Evolutionary conservation across 78 protist genomes (phyloP), one percentile per base, ranked within the genome.

Genomic region (Dictyostelium firmibasis): DNA sequence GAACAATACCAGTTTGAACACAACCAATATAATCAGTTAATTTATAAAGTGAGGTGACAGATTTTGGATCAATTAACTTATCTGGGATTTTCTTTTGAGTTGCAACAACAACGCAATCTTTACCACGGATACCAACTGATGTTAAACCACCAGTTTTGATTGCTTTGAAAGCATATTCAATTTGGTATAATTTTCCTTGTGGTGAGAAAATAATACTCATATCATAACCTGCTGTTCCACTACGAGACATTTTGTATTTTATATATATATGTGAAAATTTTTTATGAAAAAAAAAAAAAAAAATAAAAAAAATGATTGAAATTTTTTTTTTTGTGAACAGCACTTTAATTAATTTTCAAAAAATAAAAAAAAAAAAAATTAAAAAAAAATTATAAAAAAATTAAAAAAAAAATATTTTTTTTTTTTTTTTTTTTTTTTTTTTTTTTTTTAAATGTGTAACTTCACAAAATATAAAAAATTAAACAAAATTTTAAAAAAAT

Each of bases 151-250:
- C 97, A 14, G 96, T 27, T 47, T 93, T 95, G 69, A 98, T 92
- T 6, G 99, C 99, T 98, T 99, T 99, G 97, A 98, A 97, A 57
- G 99, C 99, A 69, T 99, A 99, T 76, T 99, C 99, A 41, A 99
- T 99, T 92, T 99, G 99, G 86, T 98, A 99, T n/a, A 99, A 95
- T 23, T 98, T 87, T 25, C 99, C 99, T n/a, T 99, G 99, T 10
- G 99, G 99, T 9, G 98, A 97, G 74, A 99, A 99, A 74, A 99
- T 97, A 82, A 99, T 98, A 94, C 98, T 97, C 81, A 98, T 95
- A 84, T 99, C 99, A 62, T 97, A 99, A 11, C 99, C 99, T 16
- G 99, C 99, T 76, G 93, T 41, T 25, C 96, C 86, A 29, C 92
- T 36, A 4, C 98, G 74, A 5, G 98, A 36, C 84, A 76, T 31